Conservation (phyloP, 1,139 yeast species). For the Pichia sp. region DNA sequence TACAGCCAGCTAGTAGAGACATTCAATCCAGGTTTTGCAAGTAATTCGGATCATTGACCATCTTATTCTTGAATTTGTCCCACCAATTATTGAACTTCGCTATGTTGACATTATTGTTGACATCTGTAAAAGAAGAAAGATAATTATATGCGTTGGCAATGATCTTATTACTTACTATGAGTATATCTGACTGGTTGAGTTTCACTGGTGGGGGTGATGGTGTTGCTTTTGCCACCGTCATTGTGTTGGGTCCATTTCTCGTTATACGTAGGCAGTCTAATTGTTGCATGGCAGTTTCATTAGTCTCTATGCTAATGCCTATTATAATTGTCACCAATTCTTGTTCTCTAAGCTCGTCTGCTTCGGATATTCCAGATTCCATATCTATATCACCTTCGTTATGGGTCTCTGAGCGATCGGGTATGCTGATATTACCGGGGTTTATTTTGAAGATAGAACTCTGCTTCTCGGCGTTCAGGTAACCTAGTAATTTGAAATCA, state of each 20-base stretch:
- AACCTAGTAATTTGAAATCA: slow-evolving; percentile 80
- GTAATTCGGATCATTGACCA: slow-evolving; percentile 76
- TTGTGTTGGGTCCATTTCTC: slow-evolving; percentile 3
- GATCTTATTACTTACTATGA: slow-evolving; percentile 66
- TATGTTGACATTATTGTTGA: slow-evolving; percentile 74
- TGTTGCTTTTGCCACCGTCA: slow-evolving; percentile 8
- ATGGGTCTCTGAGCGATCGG: slow-evolving; percentile 15
- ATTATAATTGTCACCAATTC: slow-evolving; percentile 39
- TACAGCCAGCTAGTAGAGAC: no score
- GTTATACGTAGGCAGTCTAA: slow-evolving; percentile 30
- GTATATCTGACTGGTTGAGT: slow-evolving; percentile 18
- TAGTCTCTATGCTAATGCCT: slow-evolving; percentile 87
- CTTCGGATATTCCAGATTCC: slow-evolving; percentile 24
- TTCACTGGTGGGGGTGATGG: slow-evolving; percentile 2
- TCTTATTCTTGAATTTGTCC: slow-evolving; percentile 74
- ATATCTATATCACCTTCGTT: slow-evolving; percentile 29
- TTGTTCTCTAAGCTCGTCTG: slow-evolving; percentile 1
- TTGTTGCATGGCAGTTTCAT: slow-evolving; percentile 47
- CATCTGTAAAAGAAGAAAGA: slow-evolving; percentile 76
- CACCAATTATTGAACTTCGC: slow-evolving; percentile 94
- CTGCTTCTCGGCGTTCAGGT: slow-evolving; percentile 64
- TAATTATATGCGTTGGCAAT: slow-evolving; percentile 90
- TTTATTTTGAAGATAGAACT: slow-evolving; percentile 84
- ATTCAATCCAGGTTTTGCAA: slow-evolving; percentile 38
- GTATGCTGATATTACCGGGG: slow-evolving; percentile 20